Base-by-base conservation (phyloP, 352 stramenopile species). In the Pythium pyrilobum region DNA sequence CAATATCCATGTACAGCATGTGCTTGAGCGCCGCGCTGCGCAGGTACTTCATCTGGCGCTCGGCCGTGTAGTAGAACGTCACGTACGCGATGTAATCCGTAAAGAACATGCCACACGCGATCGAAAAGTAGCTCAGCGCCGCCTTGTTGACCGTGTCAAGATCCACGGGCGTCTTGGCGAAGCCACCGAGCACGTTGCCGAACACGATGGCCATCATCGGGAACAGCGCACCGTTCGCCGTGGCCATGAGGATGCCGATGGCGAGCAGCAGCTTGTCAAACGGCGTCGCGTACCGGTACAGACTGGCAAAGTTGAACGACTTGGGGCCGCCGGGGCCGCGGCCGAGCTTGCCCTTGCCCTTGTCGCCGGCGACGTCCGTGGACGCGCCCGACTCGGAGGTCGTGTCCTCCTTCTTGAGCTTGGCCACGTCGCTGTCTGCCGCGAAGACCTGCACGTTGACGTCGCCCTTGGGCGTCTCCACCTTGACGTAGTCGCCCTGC, bases 151-250 rank as follows among this genome's bases (percentile, higher is more conserved):
- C 40, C 29, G 25, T 46, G 32, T 62, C 31, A 23, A 53, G 20
- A 47, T 74, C 58, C 12, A 72, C 33, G 4, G 52, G 39, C 3
- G 3, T 24, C 32, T 32, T 34, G 13, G 43, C 31, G 47, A 81
- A 81, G 6, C 37, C 47, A 28, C 50, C 45, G 44, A 81, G 34
- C 4, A 49, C 62, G 13, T 80, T 53, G 20, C 68, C 71, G 49
- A 80, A 74, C n/a, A 80, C 33, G 11, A 80, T 40, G 4, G 64
- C 63, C 71, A 80, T 77, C 32, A 64, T 59, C n/a, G 67, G 70
- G 37, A 74, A 67, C 12, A 72, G 31, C 20, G 60, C 55, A 20
- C 70, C 70, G 48, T 69, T 74, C 8, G 45, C 37, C 10, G 18
- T 47, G 13, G 70, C 51, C 8, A 42, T 32, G 20, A 69, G 4